Evolutionary conservation across 2,329 filamentous ascomycete species (phyloP).

Genomic region (Fusarium verticillioides): DNA sequence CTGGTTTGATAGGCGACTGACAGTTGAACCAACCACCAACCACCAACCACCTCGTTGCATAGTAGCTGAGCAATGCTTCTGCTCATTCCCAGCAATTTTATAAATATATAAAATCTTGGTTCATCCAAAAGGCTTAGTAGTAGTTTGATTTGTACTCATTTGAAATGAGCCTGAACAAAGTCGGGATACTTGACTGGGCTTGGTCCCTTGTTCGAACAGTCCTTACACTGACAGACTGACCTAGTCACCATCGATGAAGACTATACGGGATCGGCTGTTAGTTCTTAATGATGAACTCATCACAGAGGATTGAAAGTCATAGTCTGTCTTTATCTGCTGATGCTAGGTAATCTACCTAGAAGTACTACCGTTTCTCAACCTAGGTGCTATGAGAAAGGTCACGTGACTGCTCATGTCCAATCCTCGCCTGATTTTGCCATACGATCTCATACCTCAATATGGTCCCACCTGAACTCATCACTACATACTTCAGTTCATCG

Average conservation of each 20-base stretch:
- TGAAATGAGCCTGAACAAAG: background rate
- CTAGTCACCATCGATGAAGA: background rate
- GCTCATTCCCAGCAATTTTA: background rate
- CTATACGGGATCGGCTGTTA: background rate
- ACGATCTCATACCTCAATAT: constrained; percentile 11
- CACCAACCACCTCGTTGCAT: constrained; percentile 10
- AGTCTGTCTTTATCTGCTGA: background rate
- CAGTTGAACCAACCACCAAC: background rate
- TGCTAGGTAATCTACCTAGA: background rate
- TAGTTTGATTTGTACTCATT: too few species aligned
- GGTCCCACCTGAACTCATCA: background rate
- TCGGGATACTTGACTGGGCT: background rate
- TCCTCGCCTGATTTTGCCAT: constrained; percentile 19
- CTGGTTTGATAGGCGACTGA: constrained; percentile 1
- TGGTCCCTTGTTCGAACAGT: background rate
- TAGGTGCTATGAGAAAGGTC: background rate
- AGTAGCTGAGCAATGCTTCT: background rate
- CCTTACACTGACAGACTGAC: background rate
- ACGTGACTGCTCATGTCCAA: constrained; percentile 18
- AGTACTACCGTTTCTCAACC: background rate
- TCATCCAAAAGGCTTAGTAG: too few species aligned
- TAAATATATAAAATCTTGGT: background rate
- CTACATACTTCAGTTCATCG: background rate
- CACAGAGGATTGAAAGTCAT: background rate
- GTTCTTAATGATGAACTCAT: background rate